phyloP scores from a whole-genome alignment of 2,329 filamentous ascomycete genomes.

The Alternaria alternata region DNA sequence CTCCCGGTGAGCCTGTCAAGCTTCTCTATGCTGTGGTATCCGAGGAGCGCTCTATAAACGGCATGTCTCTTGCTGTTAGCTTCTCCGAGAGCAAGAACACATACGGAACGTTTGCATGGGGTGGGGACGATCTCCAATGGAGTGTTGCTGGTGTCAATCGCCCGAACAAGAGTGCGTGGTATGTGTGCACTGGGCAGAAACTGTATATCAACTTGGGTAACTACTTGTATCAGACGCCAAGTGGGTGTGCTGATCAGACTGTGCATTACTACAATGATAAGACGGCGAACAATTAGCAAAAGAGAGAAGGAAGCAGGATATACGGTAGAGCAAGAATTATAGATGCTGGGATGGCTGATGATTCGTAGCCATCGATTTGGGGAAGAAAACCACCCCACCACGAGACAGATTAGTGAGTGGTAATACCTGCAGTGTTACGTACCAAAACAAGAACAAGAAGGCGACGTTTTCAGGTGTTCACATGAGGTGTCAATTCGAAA shows the following conservation, averaged over 20 bases:
- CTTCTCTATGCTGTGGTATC: conserved; percentile 45
- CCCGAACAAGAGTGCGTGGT: conserved; percentile 66
- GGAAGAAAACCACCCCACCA: neutral
- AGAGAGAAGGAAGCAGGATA: neutral
- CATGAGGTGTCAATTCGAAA: neutral
- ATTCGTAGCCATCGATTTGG: neutral
- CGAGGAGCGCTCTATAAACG: conserved; percentile 39
- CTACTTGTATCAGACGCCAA: conserved; percentile 66
- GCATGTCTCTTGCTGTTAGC: conserved; percentile 57
- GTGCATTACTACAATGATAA: conserved; percentile 52
- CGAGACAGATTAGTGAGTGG: neutral
- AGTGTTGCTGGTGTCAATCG: conserved; percentile 57
- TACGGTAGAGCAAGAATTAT: neutral
- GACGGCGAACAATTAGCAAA: conserved; percentile 37
- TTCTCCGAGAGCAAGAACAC: conserved; percentile 62
- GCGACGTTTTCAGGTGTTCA: neutral
- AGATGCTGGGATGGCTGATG: neutral
- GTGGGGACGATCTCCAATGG: conserved; percentile 68
- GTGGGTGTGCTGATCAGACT: conserved; percentile 67
- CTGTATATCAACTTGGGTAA: conserved; percentile 68
- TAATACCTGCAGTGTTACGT: neutral
- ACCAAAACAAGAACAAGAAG: neutral
- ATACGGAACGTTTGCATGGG: conserved; percentile 65
- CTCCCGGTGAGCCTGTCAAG: conserved; percentile 56
- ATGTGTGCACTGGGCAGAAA: conserved; percentile 62